Base-by-base conservation (phyloP, 768 basidiomycete species). In the Auriscalpium vulgare region DNA sequence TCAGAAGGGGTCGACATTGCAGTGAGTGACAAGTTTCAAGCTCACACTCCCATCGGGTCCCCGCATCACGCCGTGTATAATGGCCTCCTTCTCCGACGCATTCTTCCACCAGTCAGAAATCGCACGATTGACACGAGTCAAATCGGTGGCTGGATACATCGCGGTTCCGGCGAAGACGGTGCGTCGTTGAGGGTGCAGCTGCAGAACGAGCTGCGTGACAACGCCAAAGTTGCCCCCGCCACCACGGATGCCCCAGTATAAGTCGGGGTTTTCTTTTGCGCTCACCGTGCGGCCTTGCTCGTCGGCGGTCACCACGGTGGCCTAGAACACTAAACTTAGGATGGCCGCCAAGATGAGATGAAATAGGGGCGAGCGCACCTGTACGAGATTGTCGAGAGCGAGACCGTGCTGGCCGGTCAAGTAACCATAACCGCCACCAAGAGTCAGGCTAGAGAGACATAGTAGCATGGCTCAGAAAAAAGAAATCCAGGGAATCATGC, bases 151-250 rank as follows among this genome's bases (percentile, higher is more conserved):
- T 2, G 56, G 50, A 38, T 29, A 62, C 3, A 51, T 54, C 3
- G 52, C 3, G 9, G 50, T 23, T 7, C 67, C 67, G 14, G 46
- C 57, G 47, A 63, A 68, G 14, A 68, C 61, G 21, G 65, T 62
- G n/a, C 51, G 59, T 8, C 66, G 60, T 57, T 70, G 69, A 10
- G 62, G 61, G 51, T 69, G 63, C 23, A 66, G 54, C 47, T 48
- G 60, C 48, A 76, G 65, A 1, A 78, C 75, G 48, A 83, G 82
- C 54, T 80, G 74, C 1, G 76, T 78, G 47, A 77, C 74, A n/a
- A 81, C 73, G 23, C 80, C 80, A 56, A 80, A 80, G 53, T 79
- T 80, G 52, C 70, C 70, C 13, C 78, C 79, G 49, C 74, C 78
- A 0, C 79, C 78, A 44, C 78, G 69, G 37, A 81, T 70, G 45